Conservation (phyloP, 164 flowering plant genomes). For the Magnolia sinica region DNA sequence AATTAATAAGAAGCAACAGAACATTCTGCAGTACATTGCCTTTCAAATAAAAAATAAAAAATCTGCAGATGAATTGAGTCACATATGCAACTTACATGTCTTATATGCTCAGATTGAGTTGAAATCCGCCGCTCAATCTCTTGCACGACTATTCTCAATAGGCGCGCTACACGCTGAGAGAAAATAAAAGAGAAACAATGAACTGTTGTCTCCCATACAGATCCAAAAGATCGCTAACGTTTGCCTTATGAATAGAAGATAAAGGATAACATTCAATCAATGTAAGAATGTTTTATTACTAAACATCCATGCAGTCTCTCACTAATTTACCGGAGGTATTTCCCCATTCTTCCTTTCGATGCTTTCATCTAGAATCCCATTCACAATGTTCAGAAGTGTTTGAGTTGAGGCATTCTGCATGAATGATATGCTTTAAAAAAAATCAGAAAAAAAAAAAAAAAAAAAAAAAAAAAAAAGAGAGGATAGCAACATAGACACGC, state of each 20-base stretch:
- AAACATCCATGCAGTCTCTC: slow-evolving; percentile 6
- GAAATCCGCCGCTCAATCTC: slow-evolving; percentile 72
- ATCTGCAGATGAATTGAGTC: not conserved
- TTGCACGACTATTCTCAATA: slow-evolving; percentile 63
- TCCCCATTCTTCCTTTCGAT: slow-evolving; percentile 71
- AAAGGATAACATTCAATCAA: not conserved
- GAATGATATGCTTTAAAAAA: slow-evolving; percentile 7
- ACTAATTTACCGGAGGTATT: slow-evolving; percentile 67
- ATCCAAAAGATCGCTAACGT: not conserved
- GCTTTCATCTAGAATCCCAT: slow-evolving; percentile 64
- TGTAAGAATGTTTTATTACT: not conserved
- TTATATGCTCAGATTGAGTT: slow-evolving; percentile 63
- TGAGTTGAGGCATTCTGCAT: slow-evolving; percentile 76
- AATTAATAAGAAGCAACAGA: slow-evolving; percentile 4
- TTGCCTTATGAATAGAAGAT: not conserved
- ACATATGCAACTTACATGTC: slow-evolving; percentile 42
- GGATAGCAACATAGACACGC: not conserved
- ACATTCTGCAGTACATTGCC: not conserved
- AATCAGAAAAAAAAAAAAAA: not conserved
- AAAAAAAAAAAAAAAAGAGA: too few species aligned
- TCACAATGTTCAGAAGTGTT: slow-evolving; percentile 57
- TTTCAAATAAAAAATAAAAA: too few species aligned
- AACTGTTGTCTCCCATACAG: not conserved
- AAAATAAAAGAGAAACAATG: not conserved
- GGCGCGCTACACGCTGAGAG: slow-evolving; percentile 54